Evolutionary conservation across 2,329 filamentous ascomycete genomes (phyloP).

Genomic region (Corniculantispora saksenae): DNA sequence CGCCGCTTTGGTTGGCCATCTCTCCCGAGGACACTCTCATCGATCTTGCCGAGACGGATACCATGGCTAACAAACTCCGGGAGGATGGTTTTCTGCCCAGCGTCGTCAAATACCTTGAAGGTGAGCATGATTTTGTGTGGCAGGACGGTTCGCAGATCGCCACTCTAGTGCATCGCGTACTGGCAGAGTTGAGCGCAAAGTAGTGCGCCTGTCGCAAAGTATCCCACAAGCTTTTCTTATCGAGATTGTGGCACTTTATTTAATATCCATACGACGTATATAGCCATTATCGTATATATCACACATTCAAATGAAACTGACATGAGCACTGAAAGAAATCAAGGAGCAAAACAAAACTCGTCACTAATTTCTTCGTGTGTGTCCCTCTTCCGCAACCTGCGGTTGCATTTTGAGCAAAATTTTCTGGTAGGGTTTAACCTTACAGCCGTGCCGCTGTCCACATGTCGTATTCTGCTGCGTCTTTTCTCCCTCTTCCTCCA

Average conservation of each 20-base stretch:
- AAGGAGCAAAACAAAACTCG: background rate
- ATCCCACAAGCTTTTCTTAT: too few relatives aligned
- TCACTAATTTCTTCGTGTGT: background rate
- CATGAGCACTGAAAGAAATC: background rate
- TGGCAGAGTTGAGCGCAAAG: constrained; percentile 11
- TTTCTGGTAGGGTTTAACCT: background rate
- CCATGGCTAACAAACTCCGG: constrained; percentile 52
- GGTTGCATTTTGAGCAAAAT: background rate
- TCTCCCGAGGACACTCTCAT: constrained; percentile 51
- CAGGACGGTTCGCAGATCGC: constrained; percentile 59
- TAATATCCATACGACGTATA: background rate
- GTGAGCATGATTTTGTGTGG: constrained; percentile 66
- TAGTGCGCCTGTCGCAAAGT: background rate
- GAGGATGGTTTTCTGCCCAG: constrained; percentile 37
- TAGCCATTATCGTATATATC: background rate
- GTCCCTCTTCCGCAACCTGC: background rate
- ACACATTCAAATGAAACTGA: background rate
- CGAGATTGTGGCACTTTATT: background rate
- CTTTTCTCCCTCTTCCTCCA: background rate
- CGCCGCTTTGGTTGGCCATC: constrained; percentile 44
- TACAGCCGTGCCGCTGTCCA: background rate
- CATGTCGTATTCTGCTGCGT: too few relatives aligned
- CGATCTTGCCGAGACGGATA: constrained; percentile 59
- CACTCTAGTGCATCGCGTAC: constrained; percentile 40
- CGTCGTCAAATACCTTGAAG: constrained; percentile 47